Conservation (phyloP, 805 yeast genomes). For the Saccharomyces paradoxus region DNA sequence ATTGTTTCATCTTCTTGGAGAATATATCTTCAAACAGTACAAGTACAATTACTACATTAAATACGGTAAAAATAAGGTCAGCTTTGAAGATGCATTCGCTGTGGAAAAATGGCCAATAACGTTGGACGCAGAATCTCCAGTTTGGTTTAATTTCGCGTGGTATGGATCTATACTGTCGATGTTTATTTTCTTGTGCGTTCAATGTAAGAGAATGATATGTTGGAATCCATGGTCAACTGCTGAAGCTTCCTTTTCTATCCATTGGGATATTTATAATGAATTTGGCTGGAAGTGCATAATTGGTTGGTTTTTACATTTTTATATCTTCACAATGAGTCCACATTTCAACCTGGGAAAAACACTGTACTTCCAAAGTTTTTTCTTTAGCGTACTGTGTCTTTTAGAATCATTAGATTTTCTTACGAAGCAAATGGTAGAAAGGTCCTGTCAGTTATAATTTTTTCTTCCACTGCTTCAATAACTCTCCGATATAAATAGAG, state of each 20-base stretch:
- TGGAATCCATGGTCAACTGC: slow-evolving; percentile 16
- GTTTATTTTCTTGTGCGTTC: neutral
- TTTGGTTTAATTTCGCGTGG: neutral
- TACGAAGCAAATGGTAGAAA: neutral
- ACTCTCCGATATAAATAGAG: slow-evolving; percentile 7
- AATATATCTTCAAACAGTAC: slow-evolving; percentile 8
- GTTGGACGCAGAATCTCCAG: neutral
- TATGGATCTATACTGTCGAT: neutral
- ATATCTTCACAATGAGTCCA: slow-evolving; percentile 15
- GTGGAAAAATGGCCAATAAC: slow-evolving; percentile 18
- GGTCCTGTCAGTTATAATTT: neutral
- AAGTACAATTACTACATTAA: slow-evolving; percentile 17
- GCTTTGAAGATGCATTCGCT: neutral
- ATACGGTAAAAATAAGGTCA: slow-evolving; percentile 7
- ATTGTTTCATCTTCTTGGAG: neutral
- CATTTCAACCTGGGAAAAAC: slow-evolving; percentile 11
- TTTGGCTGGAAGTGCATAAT: slow-evolving; percentile 14
- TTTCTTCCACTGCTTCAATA: neutral
- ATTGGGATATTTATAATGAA: slow-evolving; percentile 7
- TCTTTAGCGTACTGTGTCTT: slow-evolving; percentile 12
- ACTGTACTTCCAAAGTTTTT: slow-evolving; percentile 21
- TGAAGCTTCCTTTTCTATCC: neutral
- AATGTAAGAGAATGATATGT: neutral
- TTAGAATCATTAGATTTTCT: neutral
- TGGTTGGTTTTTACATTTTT: slow-evolving; percentile 27